A percentile compares a stretch with the other conserved stretches of the same genome.
Conservation (phyloP, 495 filamentous ascomycete genomes). For the Amniculicola lignicola region DNA sequence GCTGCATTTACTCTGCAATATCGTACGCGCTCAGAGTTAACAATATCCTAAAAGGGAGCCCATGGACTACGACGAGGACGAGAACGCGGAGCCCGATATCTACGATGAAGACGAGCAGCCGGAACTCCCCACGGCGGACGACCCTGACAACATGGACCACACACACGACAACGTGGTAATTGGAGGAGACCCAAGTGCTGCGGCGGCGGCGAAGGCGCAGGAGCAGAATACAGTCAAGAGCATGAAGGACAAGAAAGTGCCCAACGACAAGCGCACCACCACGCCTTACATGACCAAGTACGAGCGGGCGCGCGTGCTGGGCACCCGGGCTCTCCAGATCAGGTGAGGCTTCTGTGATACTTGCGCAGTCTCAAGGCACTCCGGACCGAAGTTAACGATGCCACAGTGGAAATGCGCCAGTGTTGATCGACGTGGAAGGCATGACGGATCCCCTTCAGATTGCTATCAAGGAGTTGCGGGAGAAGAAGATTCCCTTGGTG, state of each 20-base stretch:
- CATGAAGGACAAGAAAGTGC: conserved; percentile 82
- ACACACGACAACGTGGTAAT: conserved; percentile 59
- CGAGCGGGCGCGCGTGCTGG: conserved; percentile 87
- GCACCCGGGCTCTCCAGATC: conserved; percentile 91
- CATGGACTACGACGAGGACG: conserved; percentile 50
- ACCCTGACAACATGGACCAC: conserved; percentile 50
- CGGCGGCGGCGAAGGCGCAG: conserved; percentile 47
- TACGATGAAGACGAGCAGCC: conserved; percentile 42
- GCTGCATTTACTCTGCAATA: background rate
- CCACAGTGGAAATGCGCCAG: conserved; percentile 90
- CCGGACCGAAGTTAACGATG: conserved; percentile 12
- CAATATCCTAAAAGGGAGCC: conserved; percentile 7
- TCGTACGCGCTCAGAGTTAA: background rate
- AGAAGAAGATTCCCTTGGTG: conserved; percentile 98
- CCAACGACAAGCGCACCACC: conserved; percentile 81
- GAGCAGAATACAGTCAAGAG: conserved; percentile 54
- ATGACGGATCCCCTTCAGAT: conserved; percentile 98
- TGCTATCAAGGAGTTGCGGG: conserved; percentile 90
- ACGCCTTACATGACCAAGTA: conserved; percentile 99
- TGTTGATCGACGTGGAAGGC: conserved; percentile 92
- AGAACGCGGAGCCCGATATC: conserved; percentile 65
- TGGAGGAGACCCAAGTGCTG: conserved; percentile 71
- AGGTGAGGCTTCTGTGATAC: conserved; percentile 77
- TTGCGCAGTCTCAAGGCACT: too few relatives aligned
- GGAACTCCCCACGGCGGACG: conserved; percentile 51